A percentile compares a stretch with the other conserved stretches of the same genome.
These are phyloP conservation scores for Parsonsia alboflavescens DNA, from an alignment of 257 asterid genomes.

Conservation along the genomic window DNA sequence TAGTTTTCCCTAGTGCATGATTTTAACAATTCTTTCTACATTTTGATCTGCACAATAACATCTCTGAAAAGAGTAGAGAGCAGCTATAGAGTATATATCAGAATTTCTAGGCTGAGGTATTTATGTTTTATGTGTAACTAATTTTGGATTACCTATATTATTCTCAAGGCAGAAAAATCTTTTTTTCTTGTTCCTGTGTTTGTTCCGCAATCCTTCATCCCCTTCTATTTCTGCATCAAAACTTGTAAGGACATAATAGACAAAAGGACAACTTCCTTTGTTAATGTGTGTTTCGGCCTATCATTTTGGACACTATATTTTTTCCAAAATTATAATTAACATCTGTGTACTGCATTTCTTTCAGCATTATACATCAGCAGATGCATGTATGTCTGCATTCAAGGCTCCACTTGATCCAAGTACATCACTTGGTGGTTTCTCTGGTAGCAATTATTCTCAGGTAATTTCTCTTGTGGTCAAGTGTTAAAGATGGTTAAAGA, in stretches of 20 bases:
- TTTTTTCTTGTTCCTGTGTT: too few relatives aligned
- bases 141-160: too few relatives aligned
- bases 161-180: too few relatives aligned
- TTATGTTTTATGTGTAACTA: too few relatives aligned
- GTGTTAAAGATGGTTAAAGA: not conserved
- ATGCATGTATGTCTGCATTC: conserved; percentile 80
- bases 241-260: too few relatives aligned
- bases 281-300: not conserved
- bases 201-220: too few relatives aligned
- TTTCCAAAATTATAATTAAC: not conserved
- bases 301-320: not conserved
- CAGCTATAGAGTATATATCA: too few relatives aligned
- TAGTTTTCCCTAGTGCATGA: not conserved
- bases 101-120: too few relatives aligned
- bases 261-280: not conserved
- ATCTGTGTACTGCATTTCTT: not conserved
- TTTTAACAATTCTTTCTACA: not conserved
- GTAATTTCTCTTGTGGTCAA: conserved; percentile 31
- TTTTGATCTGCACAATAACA: not conserved
- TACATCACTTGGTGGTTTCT: conserved; percentile 94
- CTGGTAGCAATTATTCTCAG: conserved; percentile 83
- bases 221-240: too few relatives aligned
- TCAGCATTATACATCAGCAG: conserved; percentile 91
- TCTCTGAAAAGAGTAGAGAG: too few relatives aligned
- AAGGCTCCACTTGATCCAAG: conserved; percentile 97